A percentile compares a stretch with the other conserved stretches of the same genome.
These are phyloP conservation scores for Coccinonectria pachysandricola DNA, from an alignment of 2,329 filamentous ascomycete genomes.

Conservation along the genomic window DNA sequence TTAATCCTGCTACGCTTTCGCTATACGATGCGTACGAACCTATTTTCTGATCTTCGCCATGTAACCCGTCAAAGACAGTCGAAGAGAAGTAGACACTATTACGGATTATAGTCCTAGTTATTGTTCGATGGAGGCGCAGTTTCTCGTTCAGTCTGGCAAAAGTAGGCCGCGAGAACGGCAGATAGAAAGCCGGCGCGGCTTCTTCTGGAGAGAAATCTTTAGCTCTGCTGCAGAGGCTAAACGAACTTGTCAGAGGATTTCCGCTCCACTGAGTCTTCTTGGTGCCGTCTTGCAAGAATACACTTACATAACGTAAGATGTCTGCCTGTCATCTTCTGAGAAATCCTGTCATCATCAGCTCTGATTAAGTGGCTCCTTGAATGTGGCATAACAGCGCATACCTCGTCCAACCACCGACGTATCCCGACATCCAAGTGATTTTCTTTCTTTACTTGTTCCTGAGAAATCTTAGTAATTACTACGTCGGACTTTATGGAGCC, in stretches of 20 bases:
- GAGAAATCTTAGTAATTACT: too few species aligned
- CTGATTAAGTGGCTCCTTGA: too few species aligned
- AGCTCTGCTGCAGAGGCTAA: slow-evolving; percentile 2
- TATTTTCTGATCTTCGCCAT: background rate
- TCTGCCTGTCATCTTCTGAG: background rate
- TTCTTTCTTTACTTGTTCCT: too few species aligned
- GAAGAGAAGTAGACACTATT: slow-evolving; percentile 1
- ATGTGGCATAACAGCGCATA: too few species aligned
- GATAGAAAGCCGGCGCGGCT: slow-evolving; percentile 1
- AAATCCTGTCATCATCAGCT: background rate
- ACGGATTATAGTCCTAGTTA: slow-evolving; percentile 1
- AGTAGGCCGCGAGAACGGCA: slow-evolving; percentile 1
- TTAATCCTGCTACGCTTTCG: background rate
- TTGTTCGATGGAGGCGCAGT: slow-evolving; percentile 1
- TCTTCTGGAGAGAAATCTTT: slow-evolving; percentile 1
- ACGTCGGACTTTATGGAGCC: background rate
- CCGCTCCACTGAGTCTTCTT: background rate
- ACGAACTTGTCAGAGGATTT: too few species aligned
- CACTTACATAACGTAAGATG: background rate
- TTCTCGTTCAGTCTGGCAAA: slow-evolving; percentile 1
- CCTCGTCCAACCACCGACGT: too few species aligned
- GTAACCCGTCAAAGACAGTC: background rate
- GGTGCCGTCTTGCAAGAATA: background rate
- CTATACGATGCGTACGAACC: slow-evolving; percentile 1
- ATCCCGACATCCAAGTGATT: too few species aligned